phyloP scores from a whole-genome alignment of 176 grass and related monocot species.

The Poa annua region DNA sequence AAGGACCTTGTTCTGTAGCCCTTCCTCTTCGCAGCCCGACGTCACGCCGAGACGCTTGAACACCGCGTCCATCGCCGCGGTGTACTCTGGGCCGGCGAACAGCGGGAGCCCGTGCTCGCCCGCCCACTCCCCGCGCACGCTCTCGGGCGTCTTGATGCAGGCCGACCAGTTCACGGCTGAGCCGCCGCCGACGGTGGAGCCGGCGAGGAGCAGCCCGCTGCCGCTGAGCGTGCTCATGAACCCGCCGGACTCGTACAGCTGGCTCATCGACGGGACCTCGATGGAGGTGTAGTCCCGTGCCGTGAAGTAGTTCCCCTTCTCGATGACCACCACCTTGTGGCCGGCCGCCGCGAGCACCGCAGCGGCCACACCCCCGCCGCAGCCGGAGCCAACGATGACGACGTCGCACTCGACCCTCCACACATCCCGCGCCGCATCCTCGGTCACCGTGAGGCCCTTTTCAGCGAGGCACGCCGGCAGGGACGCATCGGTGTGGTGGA shows the following conservation, averaged over 20 bases:
- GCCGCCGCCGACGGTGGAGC: conserved; percentile 83
- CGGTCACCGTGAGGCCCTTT: conserved; percentile 52
- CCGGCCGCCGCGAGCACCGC: conserved; percentile 74
- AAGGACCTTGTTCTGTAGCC: conserved; percentile 91
- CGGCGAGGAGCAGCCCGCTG: conserved; percentile 62
- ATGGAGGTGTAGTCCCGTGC: conserved; percentile 73
- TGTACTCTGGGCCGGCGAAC: conserved; percentile 63
- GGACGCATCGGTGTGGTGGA: conserved; percentile 54
- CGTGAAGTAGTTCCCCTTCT: conserved; percentile 91
- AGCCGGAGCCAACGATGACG: conserved; percentile 76
- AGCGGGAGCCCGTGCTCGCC: conserved; percentile 48
- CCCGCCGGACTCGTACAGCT: conserved; percentile 76
- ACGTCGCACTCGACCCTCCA: conserved; percentile 67
- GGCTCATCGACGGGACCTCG: conserved; percentile 71
- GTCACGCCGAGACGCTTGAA: conserved; percentile 68
- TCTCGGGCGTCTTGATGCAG: conserved; percentile 72
- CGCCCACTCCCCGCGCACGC: conserved; percentile 66
- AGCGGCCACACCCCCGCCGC: conserved; percentile 80
- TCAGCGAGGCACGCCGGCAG: conserved; percentile 39
- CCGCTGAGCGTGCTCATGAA: conserved; percentile 56
- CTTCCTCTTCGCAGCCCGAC: conserved; percentile 55
- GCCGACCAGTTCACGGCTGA: conserved; percentile 91
- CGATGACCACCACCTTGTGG: conserved; percentile 80
- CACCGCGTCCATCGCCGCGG: conserved; percentile 73
- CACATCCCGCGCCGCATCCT: conserved; percentile 25